A percentile compares a stretch with the other conserved stretches of the same genome.
phyloP scores from a whole-genome alignment of 306 rosid species.

The Cucurbita maxima region DNA sequence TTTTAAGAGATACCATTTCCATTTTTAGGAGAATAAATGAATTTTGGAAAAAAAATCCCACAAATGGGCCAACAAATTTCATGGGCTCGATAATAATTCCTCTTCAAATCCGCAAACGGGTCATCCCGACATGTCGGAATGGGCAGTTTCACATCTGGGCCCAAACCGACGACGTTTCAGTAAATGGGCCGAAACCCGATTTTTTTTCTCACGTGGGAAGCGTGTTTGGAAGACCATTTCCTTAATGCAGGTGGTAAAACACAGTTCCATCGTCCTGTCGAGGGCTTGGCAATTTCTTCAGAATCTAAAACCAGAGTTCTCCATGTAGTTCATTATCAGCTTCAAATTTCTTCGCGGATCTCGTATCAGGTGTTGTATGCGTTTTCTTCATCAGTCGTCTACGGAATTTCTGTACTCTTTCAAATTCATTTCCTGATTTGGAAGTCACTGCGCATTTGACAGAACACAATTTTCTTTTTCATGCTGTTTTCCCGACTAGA shows the following conservation, averaged over 20 bases:
- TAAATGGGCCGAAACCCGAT: neutral
- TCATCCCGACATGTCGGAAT: neutral
- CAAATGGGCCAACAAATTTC: neutral
- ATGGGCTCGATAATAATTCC: no score
- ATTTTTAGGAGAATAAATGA: no score
- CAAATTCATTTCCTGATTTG: neutral
- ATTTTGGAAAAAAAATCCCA: no score
- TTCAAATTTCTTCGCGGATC: neutral
- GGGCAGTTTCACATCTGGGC: neutral
- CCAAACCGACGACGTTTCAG: neutral
- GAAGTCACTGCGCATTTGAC: neutral
- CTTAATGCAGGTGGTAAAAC: neutral
- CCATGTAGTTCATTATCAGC: neutral
- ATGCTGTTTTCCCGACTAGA: neutral
- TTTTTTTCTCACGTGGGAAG: neutral
- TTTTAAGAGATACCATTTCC: no score
- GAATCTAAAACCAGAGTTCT: conserved; percentile 1
- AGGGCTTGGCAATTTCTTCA: conserved; percentile 9
- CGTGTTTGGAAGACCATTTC: neutral
- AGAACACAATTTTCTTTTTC: neutral
- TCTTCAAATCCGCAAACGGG: neutral
- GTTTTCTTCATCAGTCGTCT: neutral
- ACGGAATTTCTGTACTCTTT: neutral
- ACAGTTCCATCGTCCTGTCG: neutral
- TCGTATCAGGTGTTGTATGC: neutral